Evolutionary conservation across 1,139 yeast genomes (phyloP).

Genomic region (Taphrina communis): DNA sequence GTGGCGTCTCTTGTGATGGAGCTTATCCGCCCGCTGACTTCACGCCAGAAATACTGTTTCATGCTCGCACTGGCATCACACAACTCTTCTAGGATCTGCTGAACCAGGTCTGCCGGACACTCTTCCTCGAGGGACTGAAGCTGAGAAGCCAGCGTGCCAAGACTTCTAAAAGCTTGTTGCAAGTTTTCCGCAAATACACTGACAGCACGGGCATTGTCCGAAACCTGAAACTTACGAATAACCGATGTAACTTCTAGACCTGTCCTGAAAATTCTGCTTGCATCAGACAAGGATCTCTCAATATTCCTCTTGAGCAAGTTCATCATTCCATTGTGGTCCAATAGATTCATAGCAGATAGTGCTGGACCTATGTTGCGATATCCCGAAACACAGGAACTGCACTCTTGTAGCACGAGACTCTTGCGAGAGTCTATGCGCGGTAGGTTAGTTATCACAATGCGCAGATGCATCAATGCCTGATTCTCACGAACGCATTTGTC

Average conservation of each 20-base stretch:
- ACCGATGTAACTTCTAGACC: conserved; percentile 19
- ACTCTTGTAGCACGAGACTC: conserved; percentile 22
- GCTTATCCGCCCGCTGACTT: conserved; percentile 28
- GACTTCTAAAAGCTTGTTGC: conserved; percentile 11
- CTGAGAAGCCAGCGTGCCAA: conserved; percentile 3
- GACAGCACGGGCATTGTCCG: conserved; percentile 27
- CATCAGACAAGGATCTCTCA: conserved; percentile 3
- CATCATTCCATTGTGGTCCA: conserved; percentile 19
- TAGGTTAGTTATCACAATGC: conserved; percentile 15
- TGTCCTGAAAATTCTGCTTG: conserved; percentile 9
- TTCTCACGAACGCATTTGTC: conserved; percentile 7
- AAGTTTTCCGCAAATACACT: conserved; percentile 1
- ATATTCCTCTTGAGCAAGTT: neutral
- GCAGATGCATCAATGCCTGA: conserved; percentile 28
- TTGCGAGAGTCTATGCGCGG: conserved; percentile 8
- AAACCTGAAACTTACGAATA: conserved; percentile 15
- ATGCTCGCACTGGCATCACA: conserved; percentile 37
- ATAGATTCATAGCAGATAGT: conserved; percentile 1
- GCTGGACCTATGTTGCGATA: conserved; percentile 14
- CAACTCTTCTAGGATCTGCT: conserved; percentile 9
- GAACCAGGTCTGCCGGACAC: conserved; percentile 18
- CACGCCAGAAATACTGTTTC: conserved; percentile 37
- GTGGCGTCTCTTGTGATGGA: conserved; percentile 27
- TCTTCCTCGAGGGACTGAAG: conserved; percentile 20
- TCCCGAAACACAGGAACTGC: neutral